Evolutionary conservation across 176 grass and related monocot genomes (phyloP).

Genomic region (Ananas comosus): DNA sequence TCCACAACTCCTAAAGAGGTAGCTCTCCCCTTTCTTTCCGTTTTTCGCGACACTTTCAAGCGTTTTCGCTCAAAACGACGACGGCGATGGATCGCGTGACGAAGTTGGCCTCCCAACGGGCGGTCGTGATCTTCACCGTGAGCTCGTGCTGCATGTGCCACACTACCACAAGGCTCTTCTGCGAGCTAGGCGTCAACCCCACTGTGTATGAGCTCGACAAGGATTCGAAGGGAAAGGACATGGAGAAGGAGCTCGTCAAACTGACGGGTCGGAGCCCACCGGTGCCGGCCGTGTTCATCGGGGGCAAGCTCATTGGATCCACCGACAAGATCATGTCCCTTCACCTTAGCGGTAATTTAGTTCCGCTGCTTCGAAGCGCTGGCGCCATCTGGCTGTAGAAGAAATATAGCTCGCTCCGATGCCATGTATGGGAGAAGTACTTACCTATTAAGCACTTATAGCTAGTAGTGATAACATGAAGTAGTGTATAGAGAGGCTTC

Average conservation of each 20-base stretch:
- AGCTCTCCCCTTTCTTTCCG: neutral
- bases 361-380: slow-evolving; percentile 43
- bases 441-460: too few relatives aligned
- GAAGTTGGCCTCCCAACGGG: slow-evolving; percentile 49
- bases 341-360: slow-evolving; percentile 36
- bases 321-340: slow-evolving; percentile 46
- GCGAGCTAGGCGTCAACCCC: slow-evolving; percentile 39
- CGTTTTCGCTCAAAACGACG: neutral
- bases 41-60: neutral
- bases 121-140: slow-evolving; percentile 68
- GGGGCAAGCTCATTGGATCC: slow-evolving; percentile 36
- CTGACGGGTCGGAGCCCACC: slow-evolving; percentile 18
- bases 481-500: too few relatives aligned
- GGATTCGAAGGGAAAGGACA: slow-evolving; percentile 28
- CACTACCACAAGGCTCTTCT: slow-evolving; percentile 43
- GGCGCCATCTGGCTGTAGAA: slow-evolving; percentile 46
- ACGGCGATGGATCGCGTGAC: slow-evolving; percentile 43
- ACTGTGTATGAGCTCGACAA: slow-evolving; percentile 39
- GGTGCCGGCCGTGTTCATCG: slow-evolving; percentile 47
- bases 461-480: too few relatives aligned
- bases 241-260: slow-evolving; percentile 29
- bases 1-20: neutral
- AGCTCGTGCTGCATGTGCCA: slow-evolving; percentile 92
- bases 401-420: neutral
- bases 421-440: neutral